Evolutionary conservation across 2,329 filamentous ascomycete species (phyloP), one percentile per base, ranked within the genome.

Genomic region (Trichoderma sp.): DNA sequence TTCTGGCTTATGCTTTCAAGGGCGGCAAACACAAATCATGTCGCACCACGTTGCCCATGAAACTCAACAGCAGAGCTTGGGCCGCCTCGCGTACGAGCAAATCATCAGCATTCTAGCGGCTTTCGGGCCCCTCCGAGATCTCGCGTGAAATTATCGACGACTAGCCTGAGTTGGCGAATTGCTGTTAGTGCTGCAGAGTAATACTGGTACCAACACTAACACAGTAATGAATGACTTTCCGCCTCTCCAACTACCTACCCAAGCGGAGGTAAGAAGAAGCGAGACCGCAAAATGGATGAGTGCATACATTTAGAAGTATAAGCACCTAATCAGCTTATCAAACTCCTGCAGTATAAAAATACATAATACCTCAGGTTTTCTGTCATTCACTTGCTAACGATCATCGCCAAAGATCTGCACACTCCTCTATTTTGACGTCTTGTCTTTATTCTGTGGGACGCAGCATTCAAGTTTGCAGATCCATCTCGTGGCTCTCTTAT

Each of bases 1-100:
- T n/a, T 62, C n/a, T 6, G 9, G 7, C 14, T 31, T 24, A 53
- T 31, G n/a, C 14, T 63, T n/a, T 33, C 68, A 38, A 64, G 29
- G 27, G 38, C 59, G n/a, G 59, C 69, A 31, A 21, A 11, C 65
- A 41, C 59, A 38, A 38, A 21, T 33, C n/a, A 16, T 38, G 60
- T 73, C 69, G 69, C 69, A 65, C 69, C 41, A 73, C 69, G 18
- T 35, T 45, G 29, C 60, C 38, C 41, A 41, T 73, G 69, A 73
- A 73, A 73, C 69, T 38, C 60, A 64, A 9, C 56, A 33, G 18
- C 69, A 50, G 16, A 38, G 69, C 60, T 24, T 35, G 60, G 59
- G 27, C 60, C 60, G 35, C 16, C 12, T 72, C 41, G 27, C 38
- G 41, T 72, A 29, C 4, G 63, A 53, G 18, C 59, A 31, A 27